Conservation (phyloP, 345 rosid genomes). For the Camelina sativa region DNA sequence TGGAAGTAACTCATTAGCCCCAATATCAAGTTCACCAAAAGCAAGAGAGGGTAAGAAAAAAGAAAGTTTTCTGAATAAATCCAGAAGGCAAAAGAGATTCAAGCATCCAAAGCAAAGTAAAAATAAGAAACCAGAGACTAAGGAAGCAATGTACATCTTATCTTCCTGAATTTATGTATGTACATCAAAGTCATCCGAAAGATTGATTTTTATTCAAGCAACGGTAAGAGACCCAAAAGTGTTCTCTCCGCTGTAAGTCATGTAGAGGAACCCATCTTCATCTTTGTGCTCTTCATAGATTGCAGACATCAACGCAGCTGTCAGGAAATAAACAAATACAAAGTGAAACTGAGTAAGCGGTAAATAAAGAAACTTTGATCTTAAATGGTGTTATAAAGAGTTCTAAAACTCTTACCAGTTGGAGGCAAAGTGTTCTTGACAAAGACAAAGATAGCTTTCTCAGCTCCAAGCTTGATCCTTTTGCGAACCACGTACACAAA, state of each 20-base stretch:
- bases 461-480: conserved; percentile 82
- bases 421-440: conserved; percentile 77
- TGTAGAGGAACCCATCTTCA: conserved; percentile 96
- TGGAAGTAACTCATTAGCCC: neutral
- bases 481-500: conserved; percentile 85
- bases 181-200: conserved; percentile 26
- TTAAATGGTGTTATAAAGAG: neutral
- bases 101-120: conserved; percentile 30
- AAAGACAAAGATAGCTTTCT: conserved; percentile 83
- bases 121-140: conserved; percentile 11
- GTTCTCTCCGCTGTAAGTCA: conserved; percentile 99
- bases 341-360: neutral
- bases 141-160: conserved; percentile 41
- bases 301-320: conserved; percentile 96
- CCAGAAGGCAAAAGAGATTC: conserved; percentile 21
- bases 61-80: neutral
- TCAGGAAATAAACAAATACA: neutral
- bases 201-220: conserved; percentile 24
- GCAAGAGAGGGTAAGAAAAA: neutral
- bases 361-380: conserved; percentile 15
- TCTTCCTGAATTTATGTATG: conserved; percentile 38
- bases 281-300: conserved; percentile 95
- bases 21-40: neutral
- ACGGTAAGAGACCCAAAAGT: conserved; percentile 62
- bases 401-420: conserved; percentile 52